Percentiles rank a stretch among this genome's conserved stretches.
Conservation (phyloP, 805 yeast genomes). For the Diddensiella santjacobensis region DNA sequence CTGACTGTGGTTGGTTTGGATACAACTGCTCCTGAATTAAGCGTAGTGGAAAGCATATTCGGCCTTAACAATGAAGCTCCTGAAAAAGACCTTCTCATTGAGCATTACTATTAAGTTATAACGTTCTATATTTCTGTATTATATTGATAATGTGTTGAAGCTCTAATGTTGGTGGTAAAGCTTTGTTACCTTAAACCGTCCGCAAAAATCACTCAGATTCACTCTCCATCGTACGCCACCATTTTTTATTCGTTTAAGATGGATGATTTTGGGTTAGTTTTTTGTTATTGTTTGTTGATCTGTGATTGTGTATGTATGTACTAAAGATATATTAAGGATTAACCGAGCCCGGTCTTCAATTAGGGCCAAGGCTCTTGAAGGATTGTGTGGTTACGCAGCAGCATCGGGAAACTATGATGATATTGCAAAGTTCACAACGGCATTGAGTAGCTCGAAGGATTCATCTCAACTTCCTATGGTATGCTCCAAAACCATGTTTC, state of each 20-base stretch:
- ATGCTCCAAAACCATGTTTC: slow-evolving; percentile 9
- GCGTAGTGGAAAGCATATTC: slow-evolving; percentile 95
- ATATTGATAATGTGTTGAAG: too few species aligned
- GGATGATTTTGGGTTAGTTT: slow-evolving; percentile 24
- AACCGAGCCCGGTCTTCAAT: slow-evolving; percentile 34
- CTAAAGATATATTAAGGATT: slow-evolving; percentile 26
- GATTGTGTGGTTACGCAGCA: slow-evolving; percentile 36
- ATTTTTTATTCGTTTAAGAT: too few species aligned
- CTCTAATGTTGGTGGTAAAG: too few species aligned
- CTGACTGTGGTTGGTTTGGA: slow-evolving; percentile 94
- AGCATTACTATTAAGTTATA: slow-evolving; percentile 33
- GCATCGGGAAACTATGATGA: slow-evolving; percentile 21
- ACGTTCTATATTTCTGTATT: too few species aligned
- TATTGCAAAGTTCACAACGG: slow-evolving; percentile 23
- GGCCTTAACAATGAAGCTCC: slow-evolving; percentile 37
- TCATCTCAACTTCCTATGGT: slow-evolving; percentile 24
- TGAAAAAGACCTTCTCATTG: slow-evolving; percentile 38
- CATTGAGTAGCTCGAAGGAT: slow-evolving; percentile 28
- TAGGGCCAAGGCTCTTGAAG: slow-evolving; percentile 38
- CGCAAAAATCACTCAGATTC: too few species aligned
- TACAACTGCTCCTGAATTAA: slow-evolving; percentile 97
- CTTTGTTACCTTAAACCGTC: too few species aligned
- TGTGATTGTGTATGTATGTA: not conserved
- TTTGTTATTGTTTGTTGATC: not conserved
- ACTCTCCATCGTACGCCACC: too few species aligned